Base-by-base conservation (phyloP, 2,329 filamentous ascomycete species). In the Cordyceps pruinosa region DNA sequence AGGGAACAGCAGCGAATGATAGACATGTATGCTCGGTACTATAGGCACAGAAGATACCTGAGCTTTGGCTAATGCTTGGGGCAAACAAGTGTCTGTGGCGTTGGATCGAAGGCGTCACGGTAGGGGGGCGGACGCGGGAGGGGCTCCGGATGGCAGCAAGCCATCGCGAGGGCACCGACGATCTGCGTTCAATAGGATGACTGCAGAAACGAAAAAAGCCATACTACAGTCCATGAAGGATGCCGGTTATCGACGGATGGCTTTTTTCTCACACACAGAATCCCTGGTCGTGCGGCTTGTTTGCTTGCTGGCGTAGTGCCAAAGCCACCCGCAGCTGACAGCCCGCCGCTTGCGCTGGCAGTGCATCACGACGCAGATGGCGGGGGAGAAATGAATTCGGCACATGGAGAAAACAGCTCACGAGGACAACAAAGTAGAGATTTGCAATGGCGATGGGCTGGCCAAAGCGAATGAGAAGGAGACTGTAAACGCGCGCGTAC, bases 401-500 rank as follows among this genome's bases (percentile, higher is more conserved):
- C n/a, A 23, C 4, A 10, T 9, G 12, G n/a, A 15, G 9, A 32
- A 37, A 46, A 32, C 15, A 54, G 30, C 50, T 53, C 39, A 53
- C 34, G 26, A 35, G 23, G 12, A 23, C 5, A 32, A 13, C n/a
- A n/a, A n/a, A n/a, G n/a, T n/a, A 30, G n/a, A 5, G 9, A 19
- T 42, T n/a, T 21, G 37, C 13, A 37, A 34, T 8, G 28, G n/a
- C 3, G 3, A 25, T 53, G 7, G 39, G 21, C 30, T 19, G 32
- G n/a, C n/a, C 4, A 34, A 41, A 35, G 44, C 52, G 52, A 55
- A 55, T 55, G 23, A 55, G 39, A n/a, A 32, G 15, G 17, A 19
- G 44, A 17, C 17, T 46, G 42, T 55, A 17, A 32, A 55, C 52
- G 44, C 52, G 52, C 52, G 52, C 52, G 52, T 47, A 30, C 52